Percentiles rank a stretch among this genome's conserved stretches.
Conservation (phyloP, 2,329 filamentous ascomycete species). For the Aspergillus clavatus region DNA sequence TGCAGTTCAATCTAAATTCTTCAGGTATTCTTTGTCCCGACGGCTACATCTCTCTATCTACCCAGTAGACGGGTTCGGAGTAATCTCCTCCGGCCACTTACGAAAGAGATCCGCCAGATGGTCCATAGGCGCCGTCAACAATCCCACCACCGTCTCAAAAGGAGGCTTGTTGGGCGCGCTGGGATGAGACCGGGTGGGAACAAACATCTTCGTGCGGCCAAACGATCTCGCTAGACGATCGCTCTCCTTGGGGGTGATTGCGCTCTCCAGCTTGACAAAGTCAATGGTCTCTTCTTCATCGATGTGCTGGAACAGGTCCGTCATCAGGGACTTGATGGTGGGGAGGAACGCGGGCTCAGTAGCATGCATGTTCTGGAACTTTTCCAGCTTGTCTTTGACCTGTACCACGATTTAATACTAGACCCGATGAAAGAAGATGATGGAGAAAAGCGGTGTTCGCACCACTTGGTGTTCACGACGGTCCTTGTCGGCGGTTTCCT, state of each 20-base stretch:
- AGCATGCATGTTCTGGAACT: slow-evolving; percentile 46
- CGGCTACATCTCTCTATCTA: slow-evolving; percentile 3
- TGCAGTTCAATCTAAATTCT: too few species aligned
- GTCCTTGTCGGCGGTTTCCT: neutral
- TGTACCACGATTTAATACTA: slow-evolving; percentile 21
- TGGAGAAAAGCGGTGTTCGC: neutral
- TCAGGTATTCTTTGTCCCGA: too few species aligned
- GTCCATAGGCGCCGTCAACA: slow-evolving; percentile 56
- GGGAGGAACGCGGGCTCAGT: slow-evolving; percentile 41
- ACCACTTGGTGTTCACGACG: neutral
- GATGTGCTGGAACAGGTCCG: slow-evolving; percentile 44
- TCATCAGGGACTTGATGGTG: slow-evolving; percentile 44
- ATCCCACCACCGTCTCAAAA: slow-evolving; percentile 52
- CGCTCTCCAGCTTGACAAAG: slow-evolving; percentile 46
- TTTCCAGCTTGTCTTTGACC: slow-evolving; percentile 50
- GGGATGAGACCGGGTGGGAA: slow-evolving; percentile 50
- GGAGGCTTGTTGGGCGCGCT: slow-evolving; percentile 49
- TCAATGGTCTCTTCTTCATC: slow-evolving; percentile 49
- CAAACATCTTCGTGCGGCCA: slow-evolving; percentile 50
- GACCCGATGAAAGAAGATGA: neutral
- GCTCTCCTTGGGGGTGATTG: slow-evolving; percentile 34
- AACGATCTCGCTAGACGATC: slow-evolving; percentile 43
- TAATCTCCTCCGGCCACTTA: slow-evolving; percentile 45
- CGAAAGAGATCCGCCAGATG: slow-evolving; percentile 52
- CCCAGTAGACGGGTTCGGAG: slow-evolving; percentile 1